A percentile compares a stretch with the other conserved stretches of the same genome.
These are phyloP conservation scores for Wickerhamomyces pijperi DNA, from an alignment of 805 yeast genomes.

Conservation along the genomic window DNA sequence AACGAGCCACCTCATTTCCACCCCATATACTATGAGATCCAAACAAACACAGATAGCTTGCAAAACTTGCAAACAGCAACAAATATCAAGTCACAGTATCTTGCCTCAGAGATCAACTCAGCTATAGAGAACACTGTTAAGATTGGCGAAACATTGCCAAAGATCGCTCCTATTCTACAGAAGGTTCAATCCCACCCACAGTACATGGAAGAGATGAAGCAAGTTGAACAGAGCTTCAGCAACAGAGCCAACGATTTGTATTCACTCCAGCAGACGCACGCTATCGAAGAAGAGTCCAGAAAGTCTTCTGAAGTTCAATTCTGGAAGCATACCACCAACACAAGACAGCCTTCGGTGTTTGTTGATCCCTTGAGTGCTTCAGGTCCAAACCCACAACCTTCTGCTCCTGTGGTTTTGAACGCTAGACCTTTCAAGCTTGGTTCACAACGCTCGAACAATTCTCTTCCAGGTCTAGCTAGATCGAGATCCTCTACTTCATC, in stretches of 20 bases:
- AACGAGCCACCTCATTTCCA: background rate
- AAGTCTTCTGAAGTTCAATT: slow-evolving; percentile 8
- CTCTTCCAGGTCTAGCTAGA: slow-evolving; percentile 1
- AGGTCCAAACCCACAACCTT: too few relatives aligned
- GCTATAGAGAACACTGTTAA: slow-evolving; percentile 14
- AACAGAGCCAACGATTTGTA: slow-evolving; percentile 9
- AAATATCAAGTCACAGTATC: slow-evolving; percentile 8
- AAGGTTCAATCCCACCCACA: slow-evolving; percentile 1
- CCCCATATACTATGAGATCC: background rate
- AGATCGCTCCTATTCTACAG: slow-evolving; percentile 14
- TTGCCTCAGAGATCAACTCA: slow-evolving; percentile 11
- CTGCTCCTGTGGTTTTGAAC: background rate
- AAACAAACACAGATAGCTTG: background rate
- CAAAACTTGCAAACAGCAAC: background rate
- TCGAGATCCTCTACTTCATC: slow-evolving; percentile 5
- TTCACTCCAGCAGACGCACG: background rate
- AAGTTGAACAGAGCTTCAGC: slow-evolving; percentile 12
- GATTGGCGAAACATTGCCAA: slow-evolving; percentile 16
- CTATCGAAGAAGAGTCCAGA: slow-evolving; percentile 4
- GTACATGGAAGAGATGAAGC: slow-evolving; percentile 7
- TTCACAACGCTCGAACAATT: background rate
- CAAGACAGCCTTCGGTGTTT: slow-evolving; percentile 17
- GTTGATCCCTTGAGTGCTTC: slow-evolving; percentile 16
- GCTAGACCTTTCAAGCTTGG: background rate
- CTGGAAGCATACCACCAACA: slow-evolving; percentile 13